Evolutionary conservation across 192 early-diverging fungal species (phyloP).

Genomic region (Gaertneriomyces semiglobifer): DNA sequence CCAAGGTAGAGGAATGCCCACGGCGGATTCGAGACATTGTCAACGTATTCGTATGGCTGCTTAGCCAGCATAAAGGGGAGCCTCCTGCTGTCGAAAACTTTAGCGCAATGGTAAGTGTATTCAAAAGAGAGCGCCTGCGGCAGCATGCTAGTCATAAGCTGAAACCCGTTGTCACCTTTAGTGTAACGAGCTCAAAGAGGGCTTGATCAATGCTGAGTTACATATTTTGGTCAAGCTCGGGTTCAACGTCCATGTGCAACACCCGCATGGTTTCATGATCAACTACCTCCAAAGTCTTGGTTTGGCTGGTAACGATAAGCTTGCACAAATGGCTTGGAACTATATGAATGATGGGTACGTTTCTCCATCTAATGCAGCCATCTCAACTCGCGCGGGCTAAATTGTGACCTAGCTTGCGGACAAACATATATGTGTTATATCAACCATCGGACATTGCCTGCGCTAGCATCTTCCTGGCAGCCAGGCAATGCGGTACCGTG

Average conservation of each 20-base stretch:
- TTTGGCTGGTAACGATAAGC: slow-evolving; percentile 63
- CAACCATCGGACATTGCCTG: slow-evolving; percentile 81
- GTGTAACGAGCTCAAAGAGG: slow-evolving; percentile 78
- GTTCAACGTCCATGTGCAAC: slow-evolving; percentile 95
- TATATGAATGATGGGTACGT: slow-evolving; percentile 85
- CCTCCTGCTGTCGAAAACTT: slow-evolving; percentile 10
- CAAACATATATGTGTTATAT: slow-evolving; percentile 69
- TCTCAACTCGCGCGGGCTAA: not conserved
- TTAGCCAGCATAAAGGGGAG: slow-evolving; percentile 16
- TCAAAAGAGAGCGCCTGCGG: not conserved
- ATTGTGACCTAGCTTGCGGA: slow-evolving; percentile 55
- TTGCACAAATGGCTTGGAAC: slow-evolving; percentile 91
- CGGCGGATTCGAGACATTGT: slow-evolving; percentile 76
- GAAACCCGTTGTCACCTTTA: not conserved
- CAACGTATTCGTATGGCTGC: slow-evolving; percentile 52
- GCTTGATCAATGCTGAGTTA: slow-evolving; percentile 76
- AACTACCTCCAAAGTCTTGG: slow-evolving; percentile 86
- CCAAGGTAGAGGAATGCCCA: slow-evolving; percentile 73
- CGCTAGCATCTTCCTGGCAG: slow-evolving; percentile 80
- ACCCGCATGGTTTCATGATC: slow-evolving; percentile 93
- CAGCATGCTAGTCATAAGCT: too few relatives aligned
- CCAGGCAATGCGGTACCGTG: slow-evolving; percentile 55
- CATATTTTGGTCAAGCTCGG: slow-evolving; percentile 82
- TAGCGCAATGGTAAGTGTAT: slow-evolving; percentile 17
- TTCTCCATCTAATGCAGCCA: not conserved